Base-by-base conservation (phyloP, 345 rosid species). In the Syzygium aqueum region DNA sequence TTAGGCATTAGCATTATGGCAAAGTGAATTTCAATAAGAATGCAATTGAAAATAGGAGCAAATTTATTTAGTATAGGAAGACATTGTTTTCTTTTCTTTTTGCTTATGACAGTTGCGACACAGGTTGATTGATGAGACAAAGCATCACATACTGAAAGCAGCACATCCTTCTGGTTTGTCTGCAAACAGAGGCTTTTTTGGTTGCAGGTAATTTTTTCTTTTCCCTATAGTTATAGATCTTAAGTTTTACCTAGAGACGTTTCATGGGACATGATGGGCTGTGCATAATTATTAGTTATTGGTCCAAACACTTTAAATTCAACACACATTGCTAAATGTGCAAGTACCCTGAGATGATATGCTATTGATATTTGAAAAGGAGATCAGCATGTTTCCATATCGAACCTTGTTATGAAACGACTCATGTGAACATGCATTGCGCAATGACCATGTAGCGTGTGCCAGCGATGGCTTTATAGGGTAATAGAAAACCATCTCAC, bases 141-240 rank as follows among this genome's bases (percentile, higher is more conserved):
- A 93, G 88, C 99, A 97, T 94, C 95, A 95, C 87, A 93, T 96
- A 87, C 98, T 96, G 89, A 95, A 95, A 92, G 96, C 99, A 83
- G 99, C 99, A 37, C 99, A 97, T 93, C 99, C 99, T 53, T 97
- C 99, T 89, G 99, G 99, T 88, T 94, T 97, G 92, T 97, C 99
- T 61, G 99, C 99, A 85, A 89, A 96, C 78, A 92, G 94, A 90
- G 99, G 99, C 90, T 97, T 95, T 94, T 97, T 97, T 88, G 95
- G 97, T 87, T 97, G 99, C 98, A 94, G 98, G 99, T 97, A 89
- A 89, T 93, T 88, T 87, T 77, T 33, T 11, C 25, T 86, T 89
- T 40, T 50, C 50, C 17, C 1, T 88, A 5, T 6, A 43, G 51
- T 3, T 37, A 19, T n/a, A 11, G 17, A 63, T 78, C 43, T 23